Percentiles rank a stretch among this genome's conserved stretches.
phyloP scores from a whole-genome alignment of 805 yeast genomes.

The Candida easanensis region DNA sequence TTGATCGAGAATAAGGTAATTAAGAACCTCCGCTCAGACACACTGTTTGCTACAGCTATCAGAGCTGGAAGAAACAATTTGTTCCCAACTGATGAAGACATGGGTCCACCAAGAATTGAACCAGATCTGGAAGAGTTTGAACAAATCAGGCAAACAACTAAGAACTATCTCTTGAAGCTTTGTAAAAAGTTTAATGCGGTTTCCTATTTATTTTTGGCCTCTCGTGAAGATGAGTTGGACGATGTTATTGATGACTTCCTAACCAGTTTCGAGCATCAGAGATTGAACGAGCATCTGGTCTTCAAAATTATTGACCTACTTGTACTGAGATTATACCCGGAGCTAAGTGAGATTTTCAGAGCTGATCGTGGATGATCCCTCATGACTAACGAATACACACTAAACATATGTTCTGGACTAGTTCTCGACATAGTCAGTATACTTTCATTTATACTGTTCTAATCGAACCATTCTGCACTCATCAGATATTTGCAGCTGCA shows the following conservation, averaged over 20 bases:
- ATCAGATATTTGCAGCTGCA: too few species aligned
- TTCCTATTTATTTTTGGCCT: conserved; percentile 20
- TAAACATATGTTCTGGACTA: too few species aligned
- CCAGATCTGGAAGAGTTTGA: conserved; percentile 41
- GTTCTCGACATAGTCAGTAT: too few species aligned
- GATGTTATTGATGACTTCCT: conserved; percentile 31
- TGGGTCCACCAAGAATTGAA: conserved; percentile 46
- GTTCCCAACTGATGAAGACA: conserved; percentile 48
- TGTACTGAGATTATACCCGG: conserved; percentile 39
- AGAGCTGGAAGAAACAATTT: conserved; percentile 34
- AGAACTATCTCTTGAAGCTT: conserved; percentile 25
- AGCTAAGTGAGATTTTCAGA: conserved; percentile 18
- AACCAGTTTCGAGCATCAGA: conserved; percentile 33
- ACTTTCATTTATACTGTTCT: too few species aligned
- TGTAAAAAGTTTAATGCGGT: conserved; percentile 18
- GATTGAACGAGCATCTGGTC: conserved; percentile 42
- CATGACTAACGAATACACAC: too few species aligned
- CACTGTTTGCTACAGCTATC: conserved; percentile 23
- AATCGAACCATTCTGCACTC: background rate
- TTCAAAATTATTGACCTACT: conserved; percentile 42
- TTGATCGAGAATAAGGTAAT: conserved; percentile 20
- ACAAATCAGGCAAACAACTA: conserved; percentile 28
- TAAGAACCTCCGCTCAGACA: conserved; percentile 16
- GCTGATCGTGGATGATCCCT: background rate
- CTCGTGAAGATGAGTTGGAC: conserved; percentile 23